Evolutionary conservation across 495 filamentous ascomycete species (phyloP), one percentile per base, ranked within the genome.

Genomic region (Aspergillus bridgeri): DNA sequence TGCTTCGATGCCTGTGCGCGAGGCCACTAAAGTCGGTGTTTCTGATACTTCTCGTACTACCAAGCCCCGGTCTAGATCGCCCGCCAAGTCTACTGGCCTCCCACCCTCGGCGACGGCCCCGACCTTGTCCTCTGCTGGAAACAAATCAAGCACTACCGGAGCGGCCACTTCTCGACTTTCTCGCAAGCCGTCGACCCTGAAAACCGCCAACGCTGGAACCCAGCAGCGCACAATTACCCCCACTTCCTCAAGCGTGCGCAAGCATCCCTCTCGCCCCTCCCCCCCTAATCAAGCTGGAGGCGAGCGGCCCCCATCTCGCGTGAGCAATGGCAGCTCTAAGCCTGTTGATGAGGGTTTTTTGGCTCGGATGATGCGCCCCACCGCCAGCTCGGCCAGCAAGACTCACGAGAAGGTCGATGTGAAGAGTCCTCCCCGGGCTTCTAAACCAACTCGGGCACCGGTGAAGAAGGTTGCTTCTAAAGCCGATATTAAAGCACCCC

Each of bases 311-410:
- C 71, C 66, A 52, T 74, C 77, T 18, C 73, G 76, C 21, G 57
- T 65, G 21, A 80, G 77, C 60, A 76, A 70, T 33, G 65, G 48
- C 5, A 75, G 67, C 52, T 47, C 74, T 27, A 76, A 72, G 54
- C 69, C 83, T 1, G 78, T 86, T 3, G 86, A 89, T 63, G 88
- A 91, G 53, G 73, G 86, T 3, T 97, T 97, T 73, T 78, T 97
- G 17, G 90, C 89, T 7, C 79, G 92, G 56, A 96, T 97, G 92
- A 96, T 91, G 90, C 84, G 91, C 11, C 92, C 91, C 4, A 97
- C 92, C 8, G 83, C 88, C 21, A 83, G 84, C 56, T 92, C 88
- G 27, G 82, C 89, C 6, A 88, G 81, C 66, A 96, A 93, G 72
- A 81, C 84, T 0, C 80, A 88, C 18, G 90, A 92, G 2, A 92